Conservation (phyloP, 2,329 filamentous ascomycete genomes). For the Colletotrichum acutatum region DNA sequence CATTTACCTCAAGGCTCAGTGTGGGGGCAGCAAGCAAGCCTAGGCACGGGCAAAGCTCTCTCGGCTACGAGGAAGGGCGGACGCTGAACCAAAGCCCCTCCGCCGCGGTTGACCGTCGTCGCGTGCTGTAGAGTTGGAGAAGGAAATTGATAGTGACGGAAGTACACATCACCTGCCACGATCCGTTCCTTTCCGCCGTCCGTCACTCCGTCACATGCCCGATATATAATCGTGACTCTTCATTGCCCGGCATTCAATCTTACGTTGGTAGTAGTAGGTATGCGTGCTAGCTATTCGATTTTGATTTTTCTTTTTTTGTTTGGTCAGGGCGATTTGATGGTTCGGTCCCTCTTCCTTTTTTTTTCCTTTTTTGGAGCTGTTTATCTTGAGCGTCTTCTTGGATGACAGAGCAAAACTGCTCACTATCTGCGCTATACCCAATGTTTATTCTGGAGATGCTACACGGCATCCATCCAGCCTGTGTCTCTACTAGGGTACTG, state of each 20-base stretch:
- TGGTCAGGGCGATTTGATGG: not conserved
- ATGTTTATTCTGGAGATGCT: not conserved
- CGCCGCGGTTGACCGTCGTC: conserved; percentile 25
- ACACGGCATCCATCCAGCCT: not conserved
- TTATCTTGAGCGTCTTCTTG: not conserved
- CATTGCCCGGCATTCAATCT: not conserved
- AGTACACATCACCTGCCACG: not conserved
- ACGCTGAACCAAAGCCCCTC: conserved; percentile 18
- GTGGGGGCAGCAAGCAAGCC: conserved; percentile 16
- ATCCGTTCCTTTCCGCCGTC: conserved; percentile 26
- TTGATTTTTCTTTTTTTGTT: not conserved
- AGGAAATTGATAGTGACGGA: conserved; percentile 28
- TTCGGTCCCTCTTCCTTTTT: not conserved
- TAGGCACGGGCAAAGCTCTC: conserved; percentile 4
- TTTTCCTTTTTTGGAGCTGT: not conserved
- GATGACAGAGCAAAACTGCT: not conserved
- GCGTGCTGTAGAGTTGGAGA: conserved; percentile 5
- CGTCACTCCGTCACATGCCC: conserved; percentile 20
- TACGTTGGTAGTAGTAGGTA: too few species aligned
- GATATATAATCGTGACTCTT: not conserved
- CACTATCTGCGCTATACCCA: not conserved
- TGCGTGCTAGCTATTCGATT: not conserved
- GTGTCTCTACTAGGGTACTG: too few species aligned
- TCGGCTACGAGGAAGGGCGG: conserved; percentile 25
- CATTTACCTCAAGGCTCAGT: not conserved